Evolutionary conservation across 495 filamentous ascomycete genomes (phyloP).

Genomic region (Aspergillus steynii): DNA sequence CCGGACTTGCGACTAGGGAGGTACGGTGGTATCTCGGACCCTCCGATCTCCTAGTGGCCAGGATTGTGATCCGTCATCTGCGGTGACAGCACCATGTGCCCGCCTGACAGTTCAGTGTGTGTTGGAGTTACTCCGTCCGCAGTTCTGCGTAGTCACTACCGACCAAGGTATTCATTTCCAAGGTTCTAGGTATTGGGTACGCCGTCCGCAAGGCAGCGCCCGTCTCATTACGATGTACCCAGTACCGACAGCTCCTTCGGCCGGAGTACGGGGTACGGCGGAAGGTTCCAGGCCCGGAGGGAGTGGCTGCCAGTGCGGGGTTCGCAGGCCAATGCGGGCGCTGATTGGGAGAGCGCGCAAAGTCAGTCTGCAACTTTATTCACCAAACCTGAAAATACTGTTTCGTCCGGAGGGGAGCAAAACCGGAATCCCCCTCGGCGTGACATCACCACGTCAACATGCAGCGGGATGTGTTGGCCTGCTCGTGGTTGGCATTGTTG

Average conservation of each 20-base stretch:
- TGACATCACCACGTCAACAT: neutral
- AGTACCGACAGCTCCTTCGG: no score
- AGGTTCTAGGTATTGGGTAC: no score
- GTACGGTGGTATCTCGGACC: slow-evolving; percentile 20
- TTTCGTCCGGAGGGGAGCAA: neutral
- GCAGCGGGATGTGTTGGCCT: neutral
- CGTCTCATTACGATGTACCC: neutral
- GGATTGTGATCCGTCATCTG: slow-evolving; percentile 11
- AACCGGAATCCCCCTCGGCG: neutral
- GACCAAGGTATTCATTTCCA: no score
- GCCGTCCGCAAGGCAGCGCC: no score
- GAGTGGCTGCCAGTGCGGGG: no score
- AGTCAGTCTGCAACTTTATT: slow-evolving; percentile 23
- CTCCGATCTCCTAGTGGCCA: slow-evolving; percentile 12
- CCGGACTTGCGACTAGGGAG: slow-evolving; percentile 1
- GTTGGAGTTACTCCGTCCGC: neutral
- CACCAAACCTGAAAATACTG: neutral
- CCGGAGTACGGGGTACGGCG: no score
- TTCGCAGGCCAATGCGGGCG: no score
- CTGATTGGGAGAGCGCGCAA: neutral
- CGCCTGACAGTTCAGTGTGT: neutral
- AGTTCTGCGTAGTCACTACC: no score
- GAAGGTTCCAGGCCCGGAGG: no score
- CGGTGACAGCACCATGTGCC: slow-evolving; percentile 11
- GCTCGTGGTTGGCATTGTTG: neutral